These are phyloP conservation scores for Aspergillus sp. DNA, from an alignment of 2,329 filamentous ascomycete genomes.

Conservation along the genomic window DNA sequence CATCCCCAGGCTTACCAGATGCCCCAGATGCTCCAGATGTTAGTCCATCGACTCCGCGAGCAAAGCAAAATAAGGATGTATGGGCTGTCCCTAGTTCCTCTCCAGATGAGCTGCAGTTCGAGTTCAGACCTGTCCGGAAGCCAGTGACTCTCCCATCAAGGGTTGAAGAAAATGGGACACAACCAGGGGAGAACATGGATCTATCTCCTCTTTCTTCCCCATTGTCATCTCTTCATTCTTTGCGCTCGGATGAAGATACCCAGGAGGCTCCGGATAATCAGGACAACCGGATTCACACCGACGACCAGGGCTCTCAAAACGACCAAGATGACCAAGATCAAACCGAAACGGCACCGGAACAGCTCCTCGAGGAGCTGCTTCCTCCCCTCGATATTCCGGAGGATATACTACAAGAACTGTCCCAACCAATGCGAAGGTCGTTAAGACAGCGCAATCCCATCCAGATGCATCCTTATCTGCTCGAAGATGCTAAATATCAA, in stretches of 20 bases:
- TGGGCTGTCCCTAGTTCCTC: slow-evolving; percentile 29
- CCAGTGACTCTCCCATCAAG: slow-evolving; percentile 4
- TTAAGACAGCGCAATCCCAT: slow-evolving; percentile 44
- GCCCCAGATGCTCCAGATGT: slow-evolving; percentile 3
- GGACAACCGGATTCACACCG: not conserved
- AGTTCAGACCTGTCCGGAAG: slow-evolving; percentile 16
- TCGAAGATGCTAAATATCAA: slow-evolving; percentile 43
- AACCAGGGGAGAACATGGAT: slow-evolving; percentile 10
- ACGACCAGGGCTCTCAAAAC: not conserved
- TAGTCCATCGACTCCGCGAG: slow-evolving; percentile 8
- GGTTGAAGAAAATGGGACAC: not conserved
- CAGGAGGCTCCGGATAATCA: not conserved
- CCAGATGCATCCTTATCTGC: slow-evolving; percentile 44
- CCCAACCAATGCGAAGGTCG: slow-evolving; percentile 24
- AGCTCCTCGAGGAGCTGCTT: slow-evolving; percentile 11
- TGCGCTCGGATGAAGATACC: slow-evolving; percentile 5
- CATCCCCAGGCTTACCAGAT: slow-evolving; percentile 3
- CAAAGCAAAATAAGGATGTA: slow-evolving; percentile 12
- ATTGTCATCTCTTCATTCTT: slow-evolving; percentile 24
- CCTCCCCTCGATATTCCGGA: slow-evolving; percentile 21
- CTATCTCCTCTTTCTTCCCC: slow-evolving; percentile 34
- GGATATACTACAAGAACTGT: slow-evolving; percentile 20
- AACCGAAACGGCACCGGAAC: not conserved
- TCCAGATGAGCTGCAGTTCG: slow-evolving; percentile 33
- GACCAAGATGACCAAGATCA: not conserved